Conservation (phyloP, 305 asterid genomes). For the Fraxinus greggii region DNA sequence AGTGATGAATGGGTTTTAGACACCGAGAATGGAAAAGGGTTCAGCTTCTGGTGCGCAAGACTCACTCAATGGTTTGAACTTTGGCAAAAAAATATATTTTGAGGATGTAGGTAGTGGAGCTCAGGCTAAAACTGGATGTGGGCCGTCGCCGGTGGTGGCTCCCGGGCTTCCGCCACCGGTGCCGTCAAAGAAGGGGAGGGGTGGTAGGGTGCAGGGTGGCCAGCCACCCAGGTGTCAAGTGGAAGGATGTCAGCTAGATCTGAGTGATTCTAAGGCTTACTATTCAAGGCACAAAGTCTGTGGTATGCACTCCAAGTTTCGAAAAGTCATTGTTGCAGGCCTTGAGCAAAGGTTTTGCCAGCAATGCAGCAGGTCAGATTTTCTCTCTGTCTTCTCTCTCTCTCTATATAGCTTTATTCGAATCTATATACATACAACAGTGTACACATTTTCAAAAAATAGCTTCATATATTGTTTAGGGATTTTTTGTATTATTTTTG, state of each 20-base stretch:
- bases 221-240: conserved; percentile 60
- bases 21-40: conserved; percentile 41
- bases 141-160: conserved; percentile 20
- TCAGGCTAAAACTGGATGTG: conserved; percentile 18
- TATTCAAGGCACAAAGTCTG: conserved; percentile 64
- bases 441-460: background rate
- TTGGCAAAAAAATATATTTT: conserved; percentile 51
- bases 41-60: conserved; percentile 30
- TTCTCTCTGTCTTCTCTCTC: background rate
- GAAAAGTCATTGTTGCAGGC: conserved; percentile 50
- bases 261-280: conserved; percentile 54
- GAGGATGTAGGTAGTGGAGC: conserved; percentile 33
- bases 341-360: conserved; percentile 62
- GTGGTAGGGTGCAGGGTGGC: conserved; percentile 37
- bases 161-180: conserved; percentile 32
- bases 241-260: conserved; percentile 59
- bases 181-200: conserved; percentile 47
- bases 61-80: conserved; percentile 41
- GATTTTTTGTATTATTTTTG: background rate
- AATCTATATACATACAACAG: background rate
- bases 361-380: conserved; percentile 59
- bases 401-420: background rate
- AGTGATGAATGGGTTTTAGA: conserved; percentile 36
- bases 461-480: background rate
- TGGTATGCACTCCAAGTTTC: conserved; percentile 52